phyloP scores from a whole-genome alignment of 2,329 filamentous ascomycete genomes.

The Pseudocercospora ulei region DNA sequence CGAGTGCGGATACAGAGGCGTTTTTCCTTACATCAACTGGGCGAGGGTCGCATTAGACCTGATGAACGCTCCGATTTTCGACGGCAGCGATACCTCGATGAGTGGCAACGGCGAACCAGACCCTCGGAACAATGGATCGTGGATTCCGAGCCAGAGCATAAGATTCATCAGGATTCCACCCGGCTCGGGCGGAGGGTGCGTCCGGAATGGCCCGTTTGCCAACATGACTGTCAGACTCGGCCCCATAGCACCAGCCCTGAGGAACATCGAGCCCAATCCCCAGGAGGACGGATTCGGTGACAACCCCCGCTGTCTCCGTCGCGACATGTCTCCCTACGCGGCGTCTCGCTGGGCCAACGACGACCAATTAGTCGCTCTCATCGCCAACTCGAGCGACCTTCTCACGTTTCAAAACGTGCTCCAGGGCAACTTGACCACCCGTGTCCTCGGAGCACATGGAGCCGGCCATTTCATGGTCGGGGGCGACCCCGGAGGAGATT shows the following conservation, averaged over 20 bases:
- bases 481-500: conserved; percentile 37
- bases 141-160: not conserved
- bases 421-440: conserved; percentile 14
- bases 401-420: conserved; percentile 17
- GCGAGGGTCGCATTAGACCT: conserved; percentile 40
- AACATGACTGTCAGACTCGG: conserved; percentile 25
- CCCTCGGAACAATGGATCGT: conserved; percentile 36
- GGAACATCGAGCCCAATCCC: conserved; percentile 20
- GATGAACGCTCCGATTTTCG: conserved; percentile 46
- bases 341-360: conserved; percentile 15
- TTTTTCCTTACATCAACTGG: conserved; percentile 27
- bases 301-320: conserved; percentile 20
- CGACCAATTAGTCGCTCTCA: conserved; percentile 14
- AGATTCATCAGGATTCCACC: conserved; percentile 22
- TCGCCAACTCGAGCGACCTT: conserved; percentile 13
- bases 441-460: conserved; percentile 33
- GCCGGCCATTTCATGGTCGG: conserved; percentile 42
- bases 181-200: conserved; percentile 49
- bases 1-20: conserved; percentile 41
- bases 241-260: conserved; percentile 15
- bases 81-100: conserved; percentile 44
- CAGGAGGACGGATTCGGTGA: conserved; percentile 22
- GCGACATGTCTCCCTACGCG: conserved; percentile 12
- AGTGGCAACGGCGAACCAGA: conserved; percentile 27
- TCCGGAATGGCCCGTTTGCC: conserved; percentile 44